These are phyloP conservation scores for Alternaria atra DNA, from an alignment of 2,329 filamentous ascomycete genomes.

Conservation along the genomic window DNA sequence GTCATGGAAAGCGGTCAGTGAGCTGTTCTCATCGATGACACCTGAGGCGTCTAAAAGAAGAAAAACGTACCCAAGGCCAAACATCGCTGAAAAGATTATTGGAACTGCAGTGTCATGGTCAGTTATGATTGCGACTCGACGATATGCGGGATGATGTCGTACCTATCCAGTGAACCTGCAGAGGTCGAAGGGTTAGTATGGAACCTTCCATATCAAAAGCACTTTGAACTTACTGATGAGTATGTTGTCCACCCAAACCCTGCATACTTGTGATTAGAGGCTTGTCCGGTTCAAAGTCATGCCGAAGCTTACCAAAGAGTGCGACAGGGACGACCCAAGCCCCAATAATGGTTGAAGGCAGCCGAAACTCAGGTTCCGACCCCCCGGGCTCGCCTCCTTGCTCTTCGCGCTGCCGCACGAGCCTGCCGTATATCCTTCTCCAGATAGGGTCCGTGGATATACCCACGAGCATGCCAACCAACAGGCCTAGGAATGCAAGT, in stretches of 20 bases:
- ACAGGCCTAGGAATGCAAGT: conserved; percentile 73
- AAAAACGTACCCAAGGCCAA: conserved; percentile 54
- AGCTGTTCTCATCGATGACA: conserved; percentile 34
- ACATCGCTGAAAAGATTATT: conserved; percentile 59
- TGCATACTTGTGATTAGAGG: conserved; percentile 46
- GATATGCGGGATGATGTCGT: conserved; percentile 38
- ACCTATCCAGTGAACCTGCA: conserved; percentile 62
- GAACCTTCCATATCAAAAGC: conserved; percentile 60
- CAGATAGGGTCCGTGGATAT: conserved; percentile 72
- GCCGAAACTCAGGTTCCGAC: conserved; percentile 85
- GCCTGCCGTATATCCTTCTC: conserved; percentile 65
- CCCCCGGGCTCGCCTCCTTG: conserved; percentile 63
- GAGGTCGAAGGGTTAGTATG: conserved; percentile 36
- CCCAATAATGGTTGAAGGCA: conserved; percentile 74
- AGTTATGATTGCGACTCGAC: conserved; percentile 42
- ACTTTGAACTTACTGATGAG: conserved; percentile 72
- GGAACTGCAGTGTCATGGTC: conserved; percentile 54
- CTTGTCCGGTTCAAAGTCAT: conserved; percentile 31
- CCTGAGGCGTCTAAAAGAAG: conserved; percentile 28
- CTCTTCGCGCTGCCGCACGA: conserved; percentile 64
- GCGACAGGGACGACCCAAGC: conserved; percentile 79
- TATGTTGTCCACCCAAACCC: conserved; percentile 86
- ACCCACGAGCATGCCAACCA: conserved; percentile 73
- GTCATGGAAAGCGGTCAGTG: conserved; percentile 41
- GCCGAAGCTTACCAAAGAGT: conserved; percentile 71